Conservation (phyloP, 345 rosid genomes). For the Aethionema arabicum region DNA sequence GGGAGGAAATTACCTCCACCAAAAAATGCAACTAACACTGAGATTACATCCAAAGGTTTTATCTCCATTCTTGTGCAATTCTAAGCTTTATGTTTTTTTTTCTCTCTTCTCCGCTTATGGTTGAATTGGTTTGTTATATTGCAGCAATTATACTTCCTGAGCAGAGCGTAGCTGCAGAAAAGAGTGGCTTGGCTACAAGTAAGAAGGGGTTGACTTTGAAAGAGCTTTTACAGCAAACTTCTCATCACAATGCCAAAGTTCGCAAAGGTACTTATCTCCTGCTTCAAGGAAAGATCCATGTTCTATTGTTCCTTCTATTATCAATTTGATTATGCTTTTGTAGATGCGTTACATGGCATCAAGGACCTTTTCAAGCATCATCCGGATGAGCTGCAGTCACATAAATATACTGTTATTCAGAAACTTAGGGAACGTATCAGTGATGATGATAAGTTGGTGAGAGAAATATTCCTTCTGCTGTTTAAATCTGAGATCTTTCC, state of each 20-base stretch:
- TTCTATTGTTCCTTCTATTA: slow-evolving; percentile 15
- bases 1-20: slow-evolving; percentile 88
- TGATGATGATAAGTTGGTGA: slow-evolving; percentile 66
- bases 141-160: slow-evolving; percentile 89
- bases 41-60: slow-evolving; percentile 79
- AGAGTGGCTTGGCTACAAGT: slow-evolving; percentile 74
- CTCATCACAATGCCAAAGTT: slow-evolving; percentile 84
- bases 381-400: slow-evolving; percentile 66
- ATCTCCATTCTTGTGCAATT: slow-evolving; percentile 17
- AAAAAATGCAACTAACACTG: slow-evolving; percentile 82
- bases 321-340: slow-evolving; percentile 24
- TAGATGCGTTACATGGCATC: slow-evolving; percentile 79
- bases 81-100: not conserved
- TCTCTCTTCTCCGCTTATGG: slow-evolving; percentile 5
- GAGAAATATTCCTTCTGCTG: slow-evolving; percentile 60
- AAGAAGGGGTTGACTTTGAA: slow-evolving; percentile 87
- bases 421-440: slow-evolving; percentile 65
- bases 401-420: slow-evolving; percentile 55
- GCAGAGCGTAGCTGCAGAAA: slow-evolving; percentile 81
- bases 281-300: not conserved
- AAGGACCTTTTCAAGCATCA: slow-evolving; percentile 60
- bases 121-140: slow-evolving; percentile 9
- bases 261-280: slow-evolving; percentile 52
- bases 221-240: slow-evolving; percentile 79
- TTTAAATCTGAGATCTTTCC: slow-evolving; percentile 63